Evolutionary conservation across 768 basidiomycete genomes (phyloP).

Genomic region (Daedaleopsis sinensis): DNA sequence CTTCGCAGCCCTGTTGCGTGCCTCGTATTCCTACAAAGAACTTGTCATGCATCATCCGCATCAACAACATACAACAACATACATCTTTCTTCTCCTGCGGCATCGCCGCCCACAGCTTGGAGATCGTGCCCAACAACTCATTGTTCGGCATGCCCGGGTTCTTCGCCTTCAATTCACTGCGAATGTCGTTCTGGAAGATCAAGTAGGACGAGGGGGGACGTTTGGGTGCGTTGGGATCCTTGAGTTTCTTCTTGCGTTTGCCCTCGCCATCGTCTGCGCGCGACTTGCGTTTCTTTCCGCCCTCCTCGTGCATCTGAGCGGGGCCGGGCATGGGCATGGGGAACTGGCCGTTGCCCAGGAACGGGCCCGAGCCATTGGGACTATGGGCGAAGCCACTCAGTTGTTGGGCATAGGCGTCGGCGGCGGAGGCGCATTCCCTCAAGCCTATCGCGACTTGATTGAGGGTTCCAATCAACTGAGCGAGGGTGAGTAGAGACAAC

Average conservation of each 20-base stretch:
- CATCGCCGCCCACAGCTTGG: slow-evolving; percentile 75
- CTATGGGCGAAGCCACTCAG: slow-evolving; percentile 42
- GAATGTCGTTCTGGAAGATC: slow-evolving; percentile 90
- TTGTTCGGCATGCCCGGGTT: slow-evolving; percentile 67
- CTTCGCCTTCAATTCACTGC: slow-evolving; percentile 67
- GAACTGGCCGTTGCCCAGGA: slow-evolving; percentile 9
- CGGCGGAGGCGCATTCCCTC: slow-evolving; percentile 61
- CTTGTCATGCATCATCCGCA: slow-evolving; percentile 3
- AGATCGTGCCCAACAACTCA: slow-evolving; percentile 73
- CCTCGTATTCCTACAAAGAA: slow-evolving; percentile 50
- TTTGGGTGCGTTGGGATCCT: slow-evolving; percentile 94
- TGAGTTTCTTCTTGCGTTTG: slow-evolving; percentile 64
- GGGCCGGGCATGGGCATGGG: slow-evolving; percentile 12
- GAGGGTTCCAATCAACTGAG: slow-evolving; percentile 45
- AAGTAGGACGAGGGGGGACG: slow-evolving; percentile 92
- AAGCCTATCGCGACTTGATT: slow-evolving; percentile 60
- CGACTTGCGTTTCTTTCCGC: slow-evolving; percentile 21
- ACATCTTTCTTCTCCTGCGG: slow-evolving; percentile 74
- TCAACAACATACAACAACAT: slow-evolving; percentile 32
- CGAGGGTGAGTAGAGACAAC: slow-evolving; percentile 2
- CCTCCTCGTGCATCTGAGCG: slow-evolving; percentile 20
- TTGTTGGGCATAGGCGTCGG: slow-evolving; percentile 60
- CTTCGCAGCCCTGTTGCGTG: slow-evolving; percentile 60
- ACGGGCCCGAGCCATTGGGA: slow-evolving; percentile 19
- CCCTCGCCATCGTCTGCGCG: slow-evolving; percentile 25